A percentile compares a stretch with the other conserved stretches of the same genome.
Conservation (phyloP, 371 early-diverging fungal species). For the Funneliformis caledonium region DNA sequence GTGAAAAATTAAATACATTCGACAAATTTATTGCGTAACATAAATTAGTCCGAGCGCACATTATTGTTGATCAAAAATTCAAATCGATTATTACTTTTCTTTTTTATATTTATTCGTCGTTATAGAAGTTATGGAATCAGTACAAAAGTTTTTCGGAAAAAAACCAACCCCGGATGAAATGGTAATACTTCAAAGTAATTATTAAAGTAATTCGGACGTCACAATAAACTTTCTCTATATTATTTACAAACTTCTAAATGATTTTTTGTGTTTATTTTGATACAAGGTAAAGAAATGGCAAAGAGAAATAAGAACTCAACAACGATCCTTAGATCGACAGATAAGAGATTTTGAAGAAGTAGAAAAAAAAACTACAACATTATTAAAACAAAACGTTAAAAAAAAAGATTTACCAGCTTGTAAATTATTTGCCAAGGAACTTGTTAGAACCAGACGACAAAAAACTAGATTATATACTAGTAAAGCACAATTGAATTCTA, state of each 20-base stretch:
- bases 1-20: no score
- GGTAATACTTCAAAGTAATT: conserved; percentile 11
- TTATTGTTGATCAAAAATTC: no score
- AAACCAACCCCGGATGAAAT: conserved; percentile 32
- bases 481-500: conserved; percentile 92
- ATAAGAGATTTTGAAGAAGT: conserved; percentile 79
- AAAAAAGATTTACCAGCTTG: conserved; percentile 80
- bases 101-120: not conserved
- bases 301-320: conserved; percentile 78
- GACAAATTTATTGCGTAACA: no score
- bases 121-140: conserved; percentile 7
- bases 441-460: conserved; percentile 80
- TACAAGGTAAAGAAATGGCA: conserved; percentile 93
- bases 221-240: not conserved
- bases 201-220: not conserved
- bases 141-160: conserved; percentile 39
- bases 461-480: conserved; percentile 82
- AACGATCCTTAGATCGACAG: conserved; percentile 89
- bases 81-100: no score
- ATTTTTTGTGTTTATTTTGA: not conserved
- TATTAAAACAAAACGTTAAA: conserved; percentile 88
- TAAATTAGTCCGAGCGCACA: no score
- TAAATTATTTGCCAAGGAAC: conserved; percentile 82
- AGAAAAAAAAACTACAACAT: conserved; percentile 79
- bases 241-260: no score